Evolutionary conservation across 192 early-diverging fungal species (phyloP).

Genomic region (Linnemannia exigua): DNA sequence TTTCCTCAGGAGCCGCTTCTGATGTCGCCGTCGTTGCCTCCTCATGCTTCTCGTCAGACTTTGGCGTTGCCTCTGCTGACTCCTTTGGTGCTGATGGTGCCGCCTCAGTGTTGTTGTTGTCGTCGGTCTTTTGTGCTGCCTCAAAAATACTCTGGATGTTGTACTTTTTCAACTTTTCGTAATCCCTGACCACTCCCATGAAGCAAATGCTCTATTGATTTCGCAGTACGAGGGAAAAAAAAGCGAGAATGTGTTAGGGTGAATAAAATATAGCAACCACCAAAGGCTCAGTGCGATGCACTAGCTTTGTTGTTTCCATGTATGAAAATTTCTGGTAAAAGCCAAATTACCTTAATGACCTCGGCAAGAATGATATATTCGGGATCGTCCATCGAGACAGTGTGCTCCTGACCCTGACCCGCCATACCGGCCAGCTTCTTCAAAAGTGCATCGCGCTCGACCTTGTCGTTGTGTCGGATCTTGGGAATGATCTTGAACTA

Average conservation of each 20-base stretch:
- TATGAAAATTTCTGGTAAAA: no score
- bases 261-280: no score
- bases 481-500: constrained; percentile 71
- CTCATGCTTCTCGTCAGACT: neutral
- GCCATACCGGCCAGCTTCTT: constrained; percentile 62
- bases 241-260: neutral
- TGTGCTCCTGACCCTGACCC: constrained; percentile 59
- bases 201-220: constrained; percentile 74
- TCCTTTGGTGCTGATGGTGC: neutral
- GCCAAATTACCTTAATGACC: constrained; percentile 73
- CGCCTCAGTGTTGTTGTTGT: neutral
- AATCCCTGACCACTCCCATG: constrained; percentile 71
- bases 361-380: constrained; percentile 69
- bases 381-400: constrained; percentile 68
- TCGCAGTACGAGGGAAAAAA: constrained; percentile 1
- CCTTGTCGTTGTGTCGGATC: constrained; percentile 70
- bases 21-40: neutral
- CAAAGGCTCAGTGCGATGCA: no score
- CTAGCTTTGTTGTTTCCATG: no score
- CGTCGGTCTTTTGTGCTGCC: constrained; percentile 22
- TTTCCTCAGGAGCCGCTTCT: neutral
- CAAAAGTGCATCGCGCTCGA: constrained; percentile 65
- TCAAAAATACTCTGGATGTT: constrained; percentile 70
- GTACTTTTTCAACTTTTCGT: constrained; percentile 66
- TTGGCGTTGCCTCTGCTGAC: no score